phyloP scores from a whole-genome alignment of 805 yeast genomes.

The Cyberlindnera veronae region DNA sequence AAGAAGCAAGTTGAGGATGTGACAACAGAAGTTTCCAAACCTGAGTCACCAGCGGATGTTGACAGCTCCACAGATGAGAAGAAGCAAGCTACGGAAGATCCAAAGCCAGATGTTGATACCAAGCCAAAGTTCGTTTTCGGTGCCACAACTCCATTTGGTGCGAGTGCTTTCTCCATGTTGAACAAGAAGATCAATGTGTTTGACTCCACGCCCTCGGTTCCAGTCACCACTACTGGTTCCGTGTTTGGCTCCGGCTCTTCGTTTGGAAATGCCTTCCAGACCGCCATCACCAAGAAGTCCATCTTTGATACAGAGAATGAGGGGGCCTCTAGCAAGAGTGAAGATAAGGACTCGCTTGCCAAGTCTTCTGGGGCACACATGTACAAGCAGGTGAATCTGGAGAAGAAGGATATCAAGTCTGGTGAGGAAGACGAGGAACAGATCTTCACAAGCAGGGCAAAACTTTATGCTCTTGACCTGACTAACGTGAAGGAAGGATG shows the following conservation, averaged over 20 bases:
- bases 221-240: constrained; percentile 17
- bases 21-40: constrained; percentile 4
- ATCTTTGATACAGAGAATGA: constrained; percentile 38
- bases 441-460: constrained; percentile 66
- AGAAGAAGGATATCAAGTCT: constrained; percentile 60
- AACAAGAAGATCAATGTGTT: constrained; percentile 33
- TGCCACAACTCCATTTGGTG: constrained; percentile 46
- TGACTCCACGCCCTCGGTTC: constrained; percentile 32
- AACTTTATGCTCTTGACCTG: constrained; percentile 72
- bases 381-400: constrained; percentile 57
- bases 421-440: constrained; percentile 89
- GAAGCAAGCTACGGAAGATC: no score
- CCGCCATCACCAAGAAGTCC: constrained; percentile 49
- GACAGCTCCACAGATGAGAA: no score
- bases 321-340: constrained; percentile 15
- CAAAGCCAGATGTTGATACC: no score
- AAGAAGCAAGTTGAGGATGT: constrained; percentile 3
- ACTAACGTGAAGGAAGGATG: constrained; percentile 71
- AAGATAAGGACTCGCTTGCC: constrained; percentile 20
- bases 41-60: no score
- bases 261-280: constrained; percentile 54
- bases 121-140: constrained; percentile 55
- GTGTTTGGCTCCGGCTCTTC: constrained; percentile 46
- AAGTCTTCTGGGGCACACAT: constrained; percentile 30
- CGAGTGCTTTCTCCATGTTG: constrained; percentile 34